Base-by-base conservation (phyloP, 306 rosid species). In the Ormosia semicastrata region DNA sequence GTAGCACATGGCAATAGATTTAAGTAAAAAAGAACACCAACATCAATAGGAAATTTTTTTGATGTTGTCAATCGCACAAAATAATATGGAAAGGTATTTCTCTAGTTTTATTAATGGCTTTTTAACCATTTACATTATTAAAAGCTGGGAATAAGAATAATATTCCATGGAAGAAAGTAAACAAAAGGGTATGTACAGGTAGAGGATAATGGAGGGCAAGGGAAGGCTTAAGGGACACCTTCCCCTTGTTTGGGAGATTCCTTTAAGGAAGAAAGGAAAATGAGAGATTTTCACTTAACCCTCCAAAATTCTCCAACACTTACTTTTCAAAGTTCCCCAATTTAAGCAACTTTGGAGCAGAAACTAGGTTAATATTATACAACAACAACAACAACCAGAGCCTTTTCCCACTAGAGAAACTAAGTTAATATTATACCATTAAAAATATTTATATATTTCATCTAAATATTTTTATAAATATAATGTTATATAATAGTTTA, bases 81-180 rank as follows among this genome's bases (percentile, higher is more conserved):
- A 17, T 66, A 34, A 68, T 62, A 76, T 18, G 44, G 59, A 40
- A 53, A 60, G 39, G 68, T n/a, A 49, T 70, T 67, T 68, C 70
- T 18, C 39, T 44, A 53, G 33, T 41, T 62, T 41, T 12, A 52
- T 24, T 24, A 24, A 24, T 32, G 64, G 29, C 12, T 41, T 43
- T 69, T 5, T 34, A 5, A 53, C 14, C 41, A 5, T 11, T 68
- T 10, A 44, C 11, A 41, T 34, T 8, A 32, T 56, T 24, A 24
- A 4, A 9, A 39, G 17, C 3, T 2, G 29, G 30, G 67, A 53
- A 62, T 15, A 2, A 66, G 15, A 3, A 13, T 7, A 78, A 6
- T 15, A 62, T 67, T 47, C 33, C n/a, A 56, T 56, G 56, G 24
- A 12, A 9, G n/a, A 13, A 18, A 47, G 24, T 64, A 65, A 62